These are phyloP conservation scores for Fraxinus excelsior DNA, from an alignment of 257 asterid species.

Conservation along the genomic window DNA sequence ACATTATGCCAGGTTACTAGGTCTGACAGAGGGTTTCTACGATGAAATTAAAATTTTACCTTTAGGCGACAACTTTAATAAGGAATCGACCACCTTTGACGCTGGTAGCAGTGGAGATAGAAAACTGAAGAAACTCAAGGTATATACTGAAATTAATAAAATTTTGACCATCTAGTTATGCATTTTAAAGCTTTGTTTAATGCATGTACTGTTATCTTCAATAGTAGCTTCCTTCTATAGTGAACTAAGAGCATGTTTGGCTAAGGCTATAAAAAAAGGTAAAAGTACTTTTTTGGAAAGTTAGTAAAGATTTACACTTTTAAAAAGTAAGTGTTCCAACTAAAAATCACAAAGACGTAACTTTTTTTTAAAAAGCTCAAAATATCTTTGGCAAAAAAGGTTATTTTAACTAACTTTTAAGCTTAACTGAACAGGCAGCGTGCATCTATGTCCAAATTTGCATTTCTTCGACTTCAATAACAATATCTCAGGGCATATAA, in stretches of 20 bases:
- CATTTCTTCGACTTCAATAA: no score
- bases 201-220: not conserved
- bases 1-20: conserved; percentile 59
- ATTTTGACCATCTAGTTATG: not conserved
- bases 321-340: not conserved
- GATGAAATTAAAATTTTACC: conserved; percentile 78
- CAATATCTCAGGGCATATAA: no score
- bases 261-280: not conserved
- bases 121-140: conserved; percentile 74
- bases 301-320: not conserved
- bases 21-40: conserved; percentile 74
- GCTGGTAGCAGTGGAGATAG: conserved; percentile 38
- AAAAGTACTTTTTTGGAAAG: not conserved
- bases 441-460: no score
- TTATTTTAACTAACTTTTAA: no score
- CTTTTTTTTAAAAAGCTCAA: no score
- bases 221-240: not conserved
- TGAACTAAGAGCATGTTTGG: not conserved
- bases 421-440: no score
- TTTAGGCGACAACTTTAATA: conserved; percentile 42
- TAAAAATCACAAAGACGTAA: no score
- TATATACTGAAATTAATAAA: conserved; percentile 22
- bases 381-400: no score
- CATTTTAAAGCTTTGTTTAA: not conserved
- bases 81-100: conserved; percentile 35